These are phyloP conservation scores for Coemansia sp. DNA, from an alignment of 192 early-diverging fungal species.

Conservation along the genomic window DNA sequence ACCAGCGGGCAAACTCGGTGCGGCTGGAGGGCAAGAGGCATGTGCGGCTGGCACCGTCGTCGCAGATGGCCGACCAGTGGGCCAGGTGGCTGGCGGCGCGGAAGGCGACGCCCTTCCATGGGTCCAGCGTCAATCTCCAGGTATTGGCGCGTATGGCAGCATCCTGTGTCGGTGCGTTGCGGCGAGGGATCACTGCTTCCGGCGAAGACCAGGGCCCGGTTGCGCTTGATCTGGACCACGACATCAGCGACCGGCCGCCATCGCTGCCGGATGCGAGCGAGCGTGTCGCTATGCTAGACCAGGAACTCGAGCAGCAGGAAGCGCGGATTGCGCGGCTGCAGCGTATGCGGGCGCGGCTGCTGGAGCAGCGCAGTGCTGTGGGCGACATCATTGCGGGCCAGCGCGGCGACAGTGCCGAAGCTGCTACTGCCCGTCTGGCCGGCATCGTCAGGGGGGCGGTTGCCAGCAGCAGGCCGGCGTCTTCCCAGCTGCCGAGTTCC, in stretches of 20 bases:
- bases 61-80: slow-evolving; percentile 31
- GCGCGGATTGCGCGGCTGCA: slow-evolving; percentile 18
- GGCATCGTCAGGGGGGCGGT: neutral
- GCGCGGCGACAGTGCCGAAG: neutral
- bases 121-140: slow-evolving; percentile 23
- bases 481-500: neutral
- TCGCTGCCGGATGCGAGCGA: slow-evolving; percentile 1
- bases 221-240: no score
- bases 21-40: slow-evolving; percentile 19
- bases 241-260: no score
- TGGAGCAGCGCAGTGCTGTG: slow-evolving; percentile 12
- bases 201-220: no score
- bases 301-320: slow-evolving; percentile 1
- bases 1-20: slow-evolving; percentile 19
- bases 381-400: neutral
- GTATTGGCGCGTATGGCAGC: slow-evolving; percentile 32
- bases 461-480: neutral
- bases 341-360: slow-evolving; percentile 20
- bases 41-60: slow-evolving; percentile 29
- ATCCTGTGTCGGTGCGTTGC: slow-evolving; percentile 17
- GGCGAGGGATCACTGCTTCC: neutral
- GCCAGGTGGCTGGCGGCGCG: slow-evolving; percentile 25
- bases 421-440: neutral
- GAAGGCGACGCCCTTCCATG: slow-evolving; percentile 22
- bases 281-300: slow-evolving; percentile 4